phyloP scores from a whole-genome alignment of 169 alveolate genomes.

The Plasmodium gallinaceum region DNA sequence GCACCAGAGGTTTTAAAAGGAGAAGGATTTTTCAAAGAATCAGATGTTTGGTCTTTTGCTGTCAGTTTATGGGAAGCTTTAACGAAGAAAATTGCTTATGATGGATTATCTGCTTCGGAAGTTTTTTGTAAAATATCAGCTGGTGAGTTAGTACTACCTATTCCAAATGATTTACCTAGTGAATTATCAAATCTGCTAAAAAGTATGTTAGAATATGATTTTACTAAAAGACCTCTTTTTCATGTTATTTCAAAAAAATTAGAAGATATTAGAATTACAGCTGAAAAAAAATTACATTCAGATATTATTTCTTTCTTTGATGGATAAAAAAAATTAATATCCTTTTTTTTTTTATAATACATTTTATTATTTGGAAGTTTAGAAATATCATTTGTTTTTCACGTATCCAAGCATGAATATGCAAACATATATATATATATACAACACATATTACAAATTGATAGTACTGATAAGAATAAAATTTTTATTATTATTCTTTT shows the following conservation, averaged over 20 bases:
- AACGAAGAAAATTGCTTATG: conserved; percentile 78
- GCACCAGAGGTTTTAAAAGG: conserved; percentile 84
- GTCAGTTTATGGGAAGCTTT: conserved; percentile 79
- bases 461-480: too few relatives aligned
- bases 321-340: conserved; percentile 19
- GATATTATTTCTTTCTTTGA: conserved; percentile 62
- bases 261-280: conserved; percentile 32
- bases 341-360: background rate
- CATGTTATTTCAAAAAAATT: conserved; percentile 51
- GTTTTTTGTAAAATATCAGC: conserved; percentile 58
- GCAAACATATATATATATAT: background rate
- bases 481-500: too few relatives aligned
- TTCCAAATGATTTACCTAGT: conserved; percentile 59
- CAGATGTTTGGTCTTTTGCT: conserved; percentile 85
- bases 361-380: too few relatives aligned
- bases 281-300: conserved; percentile 43
- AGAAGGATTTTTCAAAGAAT: conserved; percentile 83
- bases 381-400: background rate
- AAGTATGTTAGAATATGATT: conserved; percentile 64
- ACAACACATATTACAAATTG: background rate
- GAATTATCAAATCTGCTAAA: conserved; percentile 45
- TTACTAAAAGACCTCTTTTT: conserved; percentile 71
- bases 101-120: conserved; percentile 79
- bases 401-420: background rate
- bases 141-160: conserved; percentile 68